Evolutionary conservation across 495 filamentous ascomycete genomes (phyloP).

Genomic region (Aspergillus indologenus): DNA sequence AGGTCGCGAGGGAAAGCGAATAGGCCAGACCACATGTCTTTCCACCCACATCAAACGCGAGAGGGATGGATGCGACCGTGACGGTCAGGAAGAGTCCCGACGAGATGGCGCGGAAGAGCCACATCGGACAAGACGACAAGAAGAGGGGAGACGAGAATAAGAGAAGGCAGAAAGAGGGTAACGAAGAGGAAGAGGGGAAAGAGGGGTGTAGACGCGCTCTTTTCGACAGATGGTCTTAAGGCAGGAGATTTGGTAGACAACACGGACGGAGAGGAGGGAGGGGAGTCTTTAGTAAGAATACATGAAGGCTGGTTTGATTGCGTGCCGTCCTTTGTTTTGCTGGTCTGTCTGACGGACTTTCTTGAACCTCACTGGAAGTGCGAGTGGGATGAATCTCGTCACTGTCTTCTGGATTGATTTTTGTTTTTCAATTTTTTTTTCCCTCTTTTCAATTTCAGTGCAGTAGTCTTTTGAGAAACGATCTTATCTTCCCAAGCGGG

Average conservation of each 20-base stretch:
- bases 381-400: background rate
- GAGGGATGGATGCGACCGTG: constrained; percentile 88
- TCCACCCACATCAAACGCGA: constrained; percentile 96
- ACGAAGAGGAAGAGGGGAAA: background rate
- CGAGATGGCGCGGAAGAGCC: constrained; percentile 69
- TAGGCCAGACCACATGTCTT: constrained; percentile 90
- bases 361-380: background rate
- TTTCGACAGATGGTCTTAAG: background rate
- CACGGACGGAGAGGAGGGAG: background rate
- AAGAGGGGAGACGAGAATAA: constrained; percentile 2
- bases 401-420: background rate
- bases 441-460: background rate
- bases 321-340: background rate
- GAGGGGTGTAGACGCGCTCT: background rate
- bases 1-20: constrained; percentile 78
- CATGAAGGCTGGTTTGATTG: background rate
- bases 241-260: background rate
- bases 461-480: constrained; percentile 1
- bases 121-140: constrained; percentile 46
- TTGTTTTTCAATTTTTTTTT: background rate
- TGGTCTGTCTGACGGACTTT: background rate
- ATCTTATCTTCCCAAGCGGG: constrained; percentile 19
- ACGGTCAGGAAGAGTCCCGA: constrained; percentile 78
- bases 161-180: background rate
- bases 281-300: constrained; percentile 2